A percentile compares a stretch with the other conserved stretches of the same genome.
These are phyloP conservation scores for Gaertneriomyces sp. DNA, from an alignment of 192 early-diverging fungal species.

Conservation along the genomic window DNA sequence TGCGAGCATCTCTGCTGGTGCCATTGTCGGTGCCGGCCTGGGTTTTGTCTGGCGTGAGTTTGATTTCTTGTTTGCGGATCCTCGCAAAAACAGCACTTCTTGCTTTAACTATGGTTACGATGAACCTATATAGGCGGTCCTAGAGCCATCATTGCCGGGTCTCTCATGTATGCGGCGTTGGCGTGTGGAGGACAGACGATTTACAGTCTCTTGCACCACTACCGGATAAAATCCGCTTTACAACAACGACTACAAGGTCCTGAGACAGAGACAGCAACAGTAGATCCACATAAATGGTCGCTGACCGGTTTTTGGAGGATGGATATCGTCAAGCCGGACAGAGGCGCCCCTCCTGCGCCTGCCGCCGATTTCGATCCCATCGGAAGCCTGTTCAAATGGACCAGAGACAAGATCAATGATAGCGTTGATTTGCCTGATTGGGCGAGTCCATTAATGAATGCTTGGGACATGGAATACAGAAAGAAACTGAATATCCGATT, in stretches of 20 bases:
- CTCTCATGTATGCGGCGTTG: conserved; percentile 33
- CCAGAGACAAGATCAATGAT: conserved; percentile 19
- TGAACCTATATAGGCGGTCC: conserved; percentile 33
- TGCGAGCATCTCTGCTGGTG: conserved; percentile 29
- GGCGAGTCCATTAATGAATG: conserved; percentile 43
- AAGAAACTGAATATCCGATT: conserved; percentile 39
- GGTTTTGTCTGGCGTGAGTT: conserved; percentile 37
- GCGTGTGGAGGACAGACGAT: conserved; percentile 19
- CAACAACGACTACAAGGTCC: conserved; percentile 3
- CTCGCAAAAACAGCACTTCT: not conserved
- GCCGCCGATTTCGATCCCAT: conserved; percentile 16
- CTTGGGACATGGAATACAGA: conserved; percentile 48
- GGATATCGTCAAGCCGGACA: conserved; percentile 9
- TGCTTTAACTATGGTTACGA: not conserved
- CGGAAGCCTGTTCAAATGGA: conserved; percentile 13
- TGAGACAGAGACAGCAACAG: not conserved
- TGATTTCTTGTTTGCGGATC: no score
- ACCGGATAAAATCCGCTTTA: conserved; percentile 8
- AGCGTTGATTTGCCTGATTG: conserved; percentile 34
- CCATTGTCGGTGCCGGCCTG: conserved; percentile 35
- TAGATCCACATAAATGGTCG: not conserved
- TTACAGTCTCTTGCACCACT: conserved; percentile 9
- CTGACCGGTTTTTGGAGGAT: not conserved
- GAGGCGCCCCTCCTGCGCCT: not conserved
- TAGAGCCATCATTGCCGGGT: conserved; percentile 31